Evolutionary conservation across 2,329 filamentous ascomycete genomes (phyloP).

Genomic region (Cladophialophora bantiana): DNA sequence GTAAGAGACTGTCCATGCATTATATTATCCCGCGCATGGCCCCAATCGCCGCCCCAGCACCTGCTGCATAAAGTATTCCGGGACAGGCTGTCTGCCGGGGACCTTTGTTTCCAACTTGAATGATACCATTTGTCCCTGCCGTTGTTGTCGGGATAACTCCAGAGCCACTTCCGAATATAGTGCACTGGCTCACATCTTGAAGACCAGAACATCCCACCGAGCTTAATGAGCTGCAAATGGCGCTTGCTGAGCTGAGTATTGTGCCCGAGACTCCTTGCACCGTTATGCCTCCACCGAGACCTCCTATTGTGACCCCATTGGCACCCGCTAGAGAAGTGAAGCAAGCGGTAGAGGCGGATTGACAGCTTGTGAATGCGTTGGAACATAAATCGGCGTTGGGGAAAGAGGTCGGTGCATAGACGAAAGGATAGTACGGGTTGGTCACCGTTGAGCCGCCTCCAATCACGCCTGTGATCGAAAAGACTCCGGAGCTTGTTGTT

Average conservation of each 20-base stretch:
- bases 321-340: slow-evolving; percentile 56
- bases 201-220: slow-evolving; percentile 57
- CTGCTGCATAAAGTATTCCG: slow-evolving; percentile 52
- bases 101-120: slow-evolving; percentile 34
- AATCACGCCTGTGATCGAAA: slow-evolving; percentile 45
- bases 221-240: slow-evolving; percentile 57
- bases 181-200: slow-evolving; percentile 54
- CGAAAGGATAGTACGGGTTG: slow-evolving; percentile 60
- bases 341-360: slow-evolving; percentile 55
- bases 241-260: slow-evolving; percentile 49
- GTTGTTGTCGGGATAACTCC: slow-evolving; percentile 39
- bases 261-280: slow-evolving; percentile 54
- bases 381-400: slow-evolving; percentile 59
- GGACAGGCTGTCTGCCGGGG: slow-evolving; percentile 42
- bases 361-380: slow-evolving; percentile 61
- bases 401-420: slow-evolving; percentile 62
- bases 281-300: slow-evolving; percentile 54
- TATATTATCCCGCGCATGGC: slow-evolving; percentile 43
- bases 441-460: slow-evolving; percentile 41
- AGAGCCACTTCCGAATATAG: slow-evolving; percentile 45
- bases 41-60: slow-evolving; percentile 53
- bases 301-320: slow-evolving; percentile 60
- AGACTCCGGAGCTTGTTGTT: slow-evolving; percentile 40
- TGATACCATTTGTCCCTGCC: slow-evolving; percentile 37
- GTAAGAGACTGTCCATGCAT: neutral